These are phyloP conservation scores for Emmonsia crescens DNA, from an alignment of 2,329 filamentous ascomycete species.

Conservation along the genomic window DNA sequence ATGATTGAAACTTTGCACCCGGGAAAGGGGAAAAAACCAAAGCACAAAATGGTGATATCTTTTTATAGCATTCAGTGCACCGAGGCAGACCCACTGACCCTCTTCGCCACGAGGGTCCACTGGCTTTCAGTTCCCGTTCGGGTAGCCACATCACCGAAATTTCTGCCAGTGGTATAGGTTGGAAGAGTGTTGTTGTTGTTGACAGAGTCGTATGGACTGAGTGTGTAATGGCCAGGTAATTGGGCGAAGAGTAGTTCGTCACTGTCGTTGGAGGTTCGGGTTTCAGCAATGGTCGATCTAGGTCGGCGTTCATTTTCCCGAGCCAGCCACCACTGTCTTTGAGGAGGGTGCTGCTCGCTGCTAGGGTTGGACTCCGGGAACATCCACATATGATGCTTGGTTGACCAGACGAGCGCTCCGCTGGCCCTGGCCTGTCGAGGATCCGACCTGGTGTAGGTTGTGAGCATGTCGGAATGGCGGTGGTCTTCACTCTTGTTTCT, in stretches of 20 bases:
- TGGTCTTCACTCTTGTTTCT: background rate
- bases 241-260: slow-evolving; percentile 13
- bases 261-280: slow-evolving; percentile 1
- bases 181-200: slow-evolving; percentile 9
- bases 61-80: background rate
- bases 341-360: background rate
- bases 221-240: slow-evolving; percentile 12
- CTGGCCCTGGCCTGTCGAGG: slow-evolving; percentile 8
- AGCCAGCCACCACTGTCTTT: background rate
- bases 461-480: background rate
- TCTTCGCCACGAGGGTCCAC: slow-evolving; percentile 10
- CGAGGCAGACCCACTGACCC: background rate
- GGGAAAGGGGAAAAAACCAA: background rate
- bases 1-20: background rate
- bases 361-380: slow-evolving; percentile 2
- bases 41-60: background rate
- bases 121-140: slow-evolving; percentile 9
- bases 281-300: background rate
- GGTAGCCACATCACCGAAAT: slow-evolving; percentile 9
- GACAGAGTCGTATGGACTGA: slow-evolving; percentile 5
- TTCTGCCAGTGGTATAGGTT: slow-evolving; percentile 4
- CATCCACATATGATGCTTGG: slow-evolving; percentile 12
- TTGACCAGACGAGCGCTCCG: slow-evolving; percentile 11
- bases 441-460: background rate
- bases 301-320: background rate